Conservation (phyloP, 2,329 filamentous ascomycete genomes). For the Ilyonectria mors-panacis region DNA sequence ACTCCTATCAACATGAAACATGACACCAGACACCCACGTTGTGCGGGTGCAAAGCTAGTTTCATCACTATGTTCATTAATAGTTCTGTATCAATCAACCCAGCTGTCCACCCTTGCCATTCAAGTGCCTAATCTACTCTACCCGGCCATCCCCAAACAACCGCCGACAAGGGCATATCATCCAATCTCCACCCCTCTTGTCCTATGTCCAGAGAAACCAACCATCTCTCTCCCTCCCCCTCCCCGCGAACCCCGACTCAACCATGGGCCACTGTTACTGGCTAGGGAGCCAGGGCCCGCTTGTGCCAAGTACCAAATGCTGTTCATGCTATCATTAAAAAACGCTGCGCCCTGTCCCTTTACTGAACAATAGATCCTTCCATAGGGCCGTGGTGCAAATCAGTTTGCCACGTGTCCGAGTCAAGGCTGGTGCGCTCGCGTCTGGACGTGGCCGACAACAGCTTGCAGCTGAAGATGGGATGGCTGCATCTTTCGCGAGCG, state of each 20-base stretch:
- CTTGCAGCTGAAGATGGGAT: conserved; percentile 26
- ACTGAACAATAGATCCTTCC: conserved; percentile 34
- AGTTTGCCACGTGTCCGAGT: conserved; percentile 27
- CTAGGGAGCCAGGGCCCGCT: conserved; percentile 43
- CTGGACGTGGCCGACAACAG: conserved; percentile 19
- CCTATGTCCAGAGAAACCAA: conserved; percentile 21
- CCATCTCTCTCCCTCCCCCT: conserved; percentile 18
- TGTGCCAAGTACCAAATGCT: conserved; percentile 53
- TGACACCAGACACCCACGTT: conserved; percentile 16
- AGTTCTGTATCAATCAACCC: conserved; percentile 44
- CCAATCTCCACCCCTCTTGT: conserved; percentile 32
- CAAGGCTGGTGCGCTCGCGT: conserved; percentile 11
- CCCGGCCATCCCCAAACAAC: conserved; percentile 28
- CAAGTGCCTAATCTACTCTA: conserved; percentile 41
- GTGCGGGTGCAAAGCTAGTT: conserved; percentile 19
- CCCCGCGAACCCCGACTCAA: conserved; percentile 34
- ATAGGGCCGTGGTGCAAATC: conserved; percentile 34
- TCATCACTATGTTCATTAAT: conserved; percentile 51
- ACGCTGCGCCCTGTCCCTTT: conserved; percentile 45
- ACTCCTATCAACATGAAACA: conserved; percentile 25
- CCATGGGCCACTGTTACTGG: conserved; percentile 29
- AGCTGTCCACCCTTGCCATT: conserved; percentile 34
- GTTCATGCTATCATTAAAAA: conserved; percentile 59
- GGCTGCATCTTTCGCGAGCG: conserved; percentile 26
- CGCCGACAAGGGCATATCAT: conserved; percentile 32